phyloP scores from a whole-genome alignment of 192 early-diverging fungal genomes.

The Podochytrium sp. region DNA sequence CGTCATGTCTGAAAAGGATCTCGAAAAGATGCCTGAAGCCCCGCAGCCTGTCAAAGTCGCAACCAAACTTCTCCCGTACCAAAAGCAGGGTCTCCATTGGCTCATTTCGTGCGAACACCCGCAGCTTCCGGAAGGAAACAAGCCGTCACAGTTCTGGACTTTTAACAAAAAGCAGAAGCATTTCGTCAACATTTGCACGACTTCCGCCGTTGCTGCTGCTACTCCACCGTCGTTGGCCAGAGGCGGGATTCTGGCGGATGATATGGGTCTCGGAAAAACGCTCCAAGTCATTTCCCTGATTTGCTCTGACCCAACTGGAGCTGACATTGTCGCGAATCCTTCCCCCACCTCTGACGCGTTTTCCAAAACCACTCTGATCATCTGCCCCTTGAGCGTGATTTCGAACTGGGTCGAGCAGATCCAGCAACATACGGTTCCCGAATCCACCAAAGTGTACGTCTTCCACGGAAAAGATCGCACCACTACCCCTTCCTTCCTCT shows the following conservation, averaged over 20 bases:
- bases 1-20: neutral
- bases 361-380: conserved; percentile 69
- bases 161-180: neutral
- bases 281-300: conserved; percentile 52
- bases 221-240: neutral
- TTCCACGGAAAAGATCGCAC: conserved; percentile 57
- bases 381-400: conserved; percentile 68
- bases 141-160: neutral
- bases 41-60: neutral
- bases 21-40: conserved; percentile 1
- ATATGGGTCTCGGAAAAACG: conserved; percentile 72
- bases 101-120: neutral
- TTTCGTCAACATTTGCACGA: neutral
- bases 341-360: conserved; percentile 17
- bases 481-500: conserved; percentile 40
- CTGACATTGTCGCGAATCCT: neutral
- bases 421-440: conserved; percentile 51
- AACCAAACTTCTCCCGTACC: neutral
- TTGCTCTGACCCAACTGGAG: neutral
- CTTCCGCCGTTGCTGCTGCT: neutral
- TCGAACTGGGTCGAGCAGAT: conserved; percentile 76
- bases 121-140: neutral
- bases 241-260: conserved; percentile 44
- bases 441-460: conserved; percentile 56
- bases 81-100: conserved; percentile 1